Evolutionary conservation across 176 grass and related monocot genomes (phyloP), one percentile per base, ranked within the genome.

Genomic region (Musa troglodytarum): DNA sequence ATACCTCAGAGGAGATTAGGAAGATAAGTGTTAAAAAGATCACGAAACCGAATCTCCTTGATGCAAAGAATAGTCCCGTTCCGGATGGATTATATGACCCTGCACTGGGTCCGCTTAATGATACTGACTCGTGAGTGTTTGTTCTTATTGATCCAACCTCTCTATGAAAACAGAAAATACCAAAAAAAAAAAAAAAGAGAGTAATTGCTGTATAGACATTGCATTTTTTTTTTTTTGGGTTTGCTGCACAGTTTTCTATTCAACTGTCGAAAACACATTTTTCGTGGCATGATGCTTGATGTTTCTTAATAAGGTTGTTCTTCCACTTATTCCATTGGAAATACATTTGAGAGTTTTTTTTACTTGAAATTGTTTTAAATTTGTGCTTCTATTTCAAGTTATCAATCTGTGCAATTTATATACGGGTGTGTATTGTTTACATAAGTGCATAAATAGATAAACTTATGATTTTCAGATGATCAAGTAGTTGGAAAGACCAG

Each of bases 11-110:
- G 3, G 90, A 93, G 54, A 54, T 93, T 70, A 79, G 72, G 58
- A 83, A 52, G 64, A 72, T 98, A 11, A 98, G 94, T 50, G 88
- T 98, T 19, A 87, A 91, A 69, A 80, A 80, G 84, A 82, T 98
- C 56, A 93, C 86, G 21, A 93, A 81, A 69, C 2, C 80, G 1
- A 86, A 91, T 28, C 70, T 92, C 57, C 80, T 89, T 62, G 94
- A 98, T 68, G 24, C 68, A 50, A 98, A 93, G 82, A 70, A 78
- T 54, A 54, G 25, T 55, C 84, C 94, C 63, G 80, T 98, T 75
- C 73, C 69, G 54, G 90, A 87, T 78, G 94, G 94, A 75, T 81
- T 98, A 53, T 87, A 89, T 61, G 94, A 98, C 63, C 86, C 94
- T 11, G 90, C 94, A 71, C 54, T 97, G 83, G 94, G 94, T 4